Evolutionary conservation across 2,329 filamentous ascomycete species (phyloP).

Genomic region (Aureobasidium sp.): DNA sequence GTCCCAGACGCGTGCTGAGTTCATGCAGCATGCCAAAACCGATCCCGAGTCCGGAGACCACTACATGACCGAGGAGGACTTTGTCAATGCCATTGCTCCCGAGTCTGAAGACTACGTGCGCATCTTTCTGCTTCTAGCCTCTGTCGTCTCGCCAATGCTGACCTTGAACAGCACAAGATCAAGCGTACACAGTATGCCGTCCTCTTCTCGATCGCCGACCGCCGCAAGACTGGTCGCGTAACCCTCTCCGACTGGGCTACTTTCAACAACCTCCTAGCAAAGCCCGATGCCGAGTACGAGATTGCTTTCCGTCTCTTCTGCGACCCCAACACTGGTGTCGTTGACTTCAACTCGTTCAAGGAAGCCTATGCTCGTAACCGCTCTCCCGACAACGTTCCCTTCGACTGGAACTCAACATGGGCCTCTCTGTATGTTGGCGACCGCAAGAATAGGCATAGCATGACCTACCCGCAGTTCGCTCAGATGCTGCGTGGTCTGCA

Average conservation of each 20-base stretch:
- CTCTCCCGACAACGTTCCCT: constrained; percentile 74
- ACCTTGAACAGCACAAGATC: constrained; percentile 74
- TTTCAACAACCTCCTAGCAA: constrained; percentile 87
- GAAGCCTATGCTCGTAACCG: constrained; percentile 82
- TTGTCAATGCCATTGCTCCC: constrained; percentile 84
- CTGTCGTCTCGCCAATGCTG: not conserved
- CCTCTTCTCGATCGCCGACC: constrained; percentile 86
- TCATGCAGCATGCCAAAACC: constrained; percentile 65
- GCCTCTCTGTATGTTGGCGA: constrained; percentile 86
- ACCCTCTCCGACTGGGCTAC: constrained; percentile 79
- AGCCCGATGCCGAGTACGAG: constrained; percentile 97
- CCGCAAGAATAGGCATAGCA: constrained; percentile 76
- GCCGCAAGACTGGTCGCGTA: constrained; percentile 62
- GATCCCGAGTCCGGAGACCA: constrained; percentile 68
- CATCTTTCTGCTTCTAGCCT: not conserved
- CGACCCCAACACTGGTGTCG: constrained; percentile 68
- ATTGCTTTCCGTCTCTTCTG: constrained; percentile 98
- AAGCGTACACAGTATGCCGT: constrained; percentile 91
- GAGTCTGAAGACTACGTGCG: constrained; percentile 76
- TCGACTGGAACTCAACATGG: constrained; percentile 97
- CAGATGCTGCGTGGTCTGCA: constrained; percentile 96
- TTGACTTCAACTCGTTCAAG: constrained; percentile 86
- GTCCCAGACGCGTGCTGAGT: constrained; percentile 64
- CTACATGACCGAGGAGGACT: constrained; percentile 76
- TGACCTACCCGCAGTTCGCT: constrained; percentile 94